Evolutionary conservation across 2,329 filamentous ascomycete genomes (phyloP), one percentile per base, ranked within the genome.

Genomic region (Sclerotinia minor): DNA sequence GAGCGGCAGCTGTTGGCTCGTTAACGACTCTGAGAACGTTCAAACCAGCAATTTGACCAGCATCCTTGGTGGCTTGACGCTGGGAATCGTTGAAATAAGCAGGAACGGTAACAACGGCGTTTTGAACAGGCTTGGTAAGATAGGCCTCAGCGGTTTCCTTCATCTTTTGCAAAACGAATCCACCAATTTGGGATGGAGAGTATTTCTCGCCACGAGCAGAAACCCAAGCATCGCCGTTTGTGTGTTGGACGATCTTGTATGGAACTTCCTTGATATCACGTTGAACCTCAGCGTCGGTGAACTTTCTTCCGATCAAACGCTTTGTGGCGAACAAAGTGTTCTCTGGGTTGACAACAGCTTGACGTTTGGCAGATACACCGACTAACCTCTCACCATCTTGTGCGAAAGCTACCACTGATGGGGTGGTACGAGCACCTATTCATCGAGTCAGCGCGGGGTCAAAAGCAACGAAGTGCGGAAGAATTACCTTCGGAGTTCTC

Each of bases 41-140:
- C 67, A 98, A 87, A 79, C 94, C 94, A 76, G 94, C 87, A 77
- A 98, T 98, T 81, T 96, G 92, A 83, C 94, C 94, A 73, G 94
- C 94, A 79, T 98, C 94, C 88, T 97, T 98, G 82, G 94, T 98
- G 75, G 93, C 93, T 83, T 97, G 94, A 83, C 94, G 92, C 84
- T 98, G 94, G 70, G 92, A 94, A 82, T 98, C 94, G 83, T 98
- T 98, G 88, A 98, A 98, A 87, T 98, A 98, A 76, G 94, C 94
- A 72, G 94, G 94, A 49, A 97, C 94, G 70, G 94, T 98, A 75
- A 98, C 94, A 70, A 98, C 94, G 76, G 93, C 94, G 79, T 98
- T 97, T 87, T 96, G 95, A 77, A 96, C 83, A 70, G 88, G 87
- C 85, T 93, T 96, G 82, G 91, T 88, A 73, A 97, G 87, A 83